Base-by-base conservation (phyloP, 306 rosid genomes). In the Crataegus laevigata region DNA sequence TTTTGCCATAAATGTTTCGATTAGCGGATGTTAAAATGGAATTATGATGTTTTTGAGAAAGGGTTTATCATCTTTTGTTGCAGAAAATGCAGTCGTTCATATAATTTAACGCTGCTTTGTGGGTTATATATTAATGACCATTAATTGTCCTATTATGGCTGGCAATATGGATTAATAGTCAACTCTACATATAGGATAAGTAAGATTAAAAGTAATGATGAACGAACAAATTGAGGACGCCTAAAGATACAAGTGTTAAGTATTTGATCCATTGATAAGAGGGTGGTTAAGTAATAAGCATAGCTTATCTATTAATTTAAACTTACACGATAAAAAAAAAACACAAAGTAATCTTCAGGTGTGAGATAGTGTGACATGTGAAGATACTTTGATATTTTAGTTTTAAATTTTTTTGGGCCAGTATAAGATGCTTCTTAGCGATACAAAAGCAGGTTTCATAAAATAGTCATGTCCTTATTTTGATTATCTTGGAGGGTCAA, bases 401-500 rank as follows among this genome's bases (percentile, higher is more conserved):
- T 24, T 24, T 34, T 34, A 0, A 6, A 36, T 6, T 1, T 55
- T 60, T 60, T 60, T 2, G 52, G n/a, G 36, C 66, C 36, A 26
- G 36, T 60, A 34, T 26, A 60, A 60, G 65, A 60, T 60, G 64
- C 64, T 59, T 59, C 17, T 5, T 17, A 38, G 51, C 52, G n/a
- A 66, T 21, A 59, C 52, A 66, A 21, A 66, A n/a, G 6, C 11
- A 12, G 40, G 40, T 7, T 36, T 36, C 36, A 32, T 32, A n/a
- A n/a, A n/a, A n/a, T n/a, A n/a, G n/a, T 36, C 9, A 36, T 36
- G 40, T 7, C 1, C 1, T 36, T 7, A 36, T 36, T 36, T 36
- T 1, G 0, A 36, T 0, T 9, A 36, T 5, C 0, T 36, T 2
- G 6, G 40, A 7, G 2, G 0, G 7, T 0, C 40, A 36, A 36